A percentile compares a stretch with the other conserved stretches of the same genome.
Conservation (phyloP, 805 yeast species). For the Myxozyma kluyveri region DNA sequence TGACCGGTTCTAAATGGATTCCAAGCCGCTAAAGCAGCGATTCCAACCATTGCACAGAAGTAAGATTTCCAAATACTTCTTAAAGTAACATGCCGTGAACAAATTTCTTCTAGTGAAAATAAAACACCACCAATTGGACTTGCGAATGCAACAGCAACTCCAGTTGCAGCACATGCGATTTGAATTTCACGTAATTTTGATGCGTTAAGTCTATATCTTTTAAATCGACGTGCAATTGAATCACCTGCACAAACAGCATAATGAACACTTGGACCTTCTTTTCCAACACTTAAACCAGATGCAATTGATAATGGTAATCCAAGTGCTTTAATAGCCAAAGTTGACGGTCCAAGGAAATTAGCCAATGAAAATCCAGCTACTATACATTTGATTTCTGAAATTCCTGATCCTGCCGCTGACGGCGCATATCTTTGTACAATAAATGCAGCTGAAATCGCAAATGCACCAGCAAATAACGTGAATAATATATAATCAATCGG, state of each 20-base stretch:
- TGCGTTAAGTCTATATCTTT: conserved; percentile 39
- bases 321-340: conserved; percentile 70
- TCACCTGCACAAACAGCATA: conserved; percentile 96
- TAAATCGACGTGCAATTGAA: conserved; percentile 58
- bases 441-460: conserved; percentile 64
- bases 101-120: conserved; percentile 88
- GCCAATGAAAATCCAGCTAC: conserved; percentile 82
- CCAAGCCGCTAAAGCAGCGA: conserved; percentile 70
- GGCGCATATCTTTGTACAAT: conserved; percentile 75
- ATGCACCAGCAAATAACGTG: conserved; percentile 54
- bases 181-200: conserved; percentile 54
- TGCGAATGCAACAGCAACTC: conserved; percentile 98
- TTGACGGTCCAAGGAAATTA: conserved; percentile 71
- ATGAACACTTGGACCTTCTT: conserved; percentile 98
- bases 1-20: conserved; percentile 96
- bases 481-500: conserved; percentile 52
- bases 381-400: conserved; percentile 92
- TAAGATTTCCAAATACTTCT: conserved; percentile 87
- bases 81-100: conserved; percentile 61
- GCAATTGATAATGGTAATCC: conserved; percentile 89
- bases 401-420: conserved; percentile 93
- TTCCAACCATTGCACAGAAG: conserved; percentile 86
- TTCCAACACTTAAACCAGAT: conserved; percentile 90
- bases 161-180: conserved; percentile 93
- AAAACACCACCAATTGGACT: conserved; percentile 95